Base-by-base conservation (phyloP, 2,329 filamentous ascomycete species). In the Monilinia laxa region DNA sequence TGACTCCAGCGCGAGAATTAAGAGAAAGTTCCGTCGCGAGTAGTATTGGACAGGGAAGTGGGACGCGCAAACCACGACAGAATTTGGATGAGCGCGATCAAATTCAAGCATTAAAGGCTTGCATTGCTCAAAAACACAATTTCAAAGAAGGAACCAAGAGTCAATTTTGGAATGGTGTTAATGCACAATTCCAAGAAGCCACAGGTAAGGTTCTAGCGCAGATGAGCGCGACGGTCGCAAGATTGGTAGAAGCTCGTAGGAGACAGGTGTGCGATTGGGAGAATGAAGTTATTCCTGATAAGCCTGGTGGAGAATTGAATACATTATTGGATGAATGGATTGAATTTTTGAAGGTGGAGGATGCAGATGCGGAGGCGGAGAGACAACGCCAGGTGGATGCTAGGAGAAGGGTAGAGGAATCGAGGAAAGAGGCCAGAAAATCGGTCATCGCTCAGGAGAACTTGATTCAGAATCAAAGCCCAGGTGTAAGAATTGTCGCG, bases 41-140 rank as follows among this genome's bases (percentile, higher is more conserved):
- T 11, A 69, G 70, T 18, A 70, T 72, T 31, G 73, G 74, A 23
- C 69, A 69, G n/a, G 73, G 73, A 38, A 71, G 71, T 59, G 72
- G 68, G 35, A 64, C 72, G 71, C 73, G 75, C 68, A 76, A 76
- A 71, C 75, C 74, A 40, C 71, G 75, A 23, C 74, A 76, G 60
- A 76, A 76, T 68, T 68, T 76, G 10, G 74, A 75, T 60, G 75
- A 76, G 67, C 71, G 70, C 56, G 75, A 76, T 67, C 75, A 76
- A 53, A 70, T 76, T 28, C 63, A 72, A 6, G 75, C 75, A 73
- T 51, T 76, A 38, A 76, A 75, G 67, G 69, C 74, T 60, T 76
- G 75, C 53, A 70, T 71, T 42, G 72, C 74, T 52, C 73, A 75
- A 62, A 70, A 71, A 47, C 70, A 71, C 16, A 72, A 73, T 54